Conservation (phyloP, 2,329 filamentous ascomycete species). For the Xylaria sp. region DNA sequence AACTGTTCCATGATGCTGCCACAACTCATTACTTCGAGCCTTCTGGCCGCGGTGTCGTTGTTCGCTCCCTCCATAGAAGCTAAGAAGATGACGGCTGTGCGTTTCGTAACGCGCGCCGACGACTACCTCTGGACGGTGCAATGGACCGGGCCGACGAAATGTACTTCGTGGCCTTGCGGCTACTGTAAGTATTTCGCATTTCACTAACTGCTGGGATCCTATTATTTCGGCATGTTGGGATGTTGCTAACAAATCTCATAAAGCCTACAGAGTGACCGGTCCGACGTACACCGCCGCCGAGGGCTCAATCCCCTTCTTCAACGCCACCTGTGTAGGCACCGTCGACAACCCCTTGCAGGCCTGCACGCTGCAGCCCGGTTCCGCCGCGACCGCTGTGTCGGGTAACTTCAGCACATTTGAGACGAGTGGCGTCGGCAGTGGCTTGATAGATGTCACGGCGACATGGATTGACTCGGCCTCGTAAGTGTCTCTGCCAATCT, state of each 20-base stretch:
- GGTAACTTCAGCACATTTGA: conserved; percentile 34
- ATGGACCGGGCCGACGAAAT: conserved; percentile 25
- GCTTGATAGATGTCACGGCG: conserved; percentile 23
- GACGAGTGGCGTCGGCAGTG: conserved; percentile 30
- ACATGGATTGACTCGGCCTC: conserved; percentile 22
- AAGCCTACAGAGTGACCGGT: conserved; percentile 25
- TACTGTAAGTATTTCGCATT: conserved; percentile 25
- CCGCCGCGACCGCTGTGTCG: neutral
- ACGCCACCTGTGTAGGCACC: conserved; percentile 20
- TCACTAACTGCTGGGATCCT: neutral
- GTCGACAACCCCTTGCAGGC: conserved; percentile 24
- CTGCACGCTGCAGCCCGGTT: conserved; percentile 19
- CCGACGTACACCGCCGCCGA: conserved; percentile 9
- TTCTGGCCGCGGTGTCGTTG: conserved; percentile 14
- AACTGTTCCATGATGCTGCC: conserved; percentile 15
- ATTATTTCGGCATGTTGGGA: neutral
- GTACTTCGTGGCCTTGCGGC: conserved; percentile 24
- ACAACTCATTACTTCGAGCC: conserved; percentile 2
- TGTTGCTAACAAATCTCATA: neutral
- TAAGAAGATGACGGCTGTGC: neutral
- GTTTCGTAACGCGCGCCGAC: conserved; percentile 13
- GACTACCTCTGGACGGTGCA: conserved; percentile 28
- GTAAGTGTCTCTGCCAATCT: conserved; percentile 14
- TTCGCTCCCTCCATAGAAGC: conserved; percentile 6
- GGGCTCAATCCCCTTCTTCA: conserved; percentile 22